phyloP scores from a whole-genome alignment of 805 yeast species.

The Blastobotrys americana region DNA sequence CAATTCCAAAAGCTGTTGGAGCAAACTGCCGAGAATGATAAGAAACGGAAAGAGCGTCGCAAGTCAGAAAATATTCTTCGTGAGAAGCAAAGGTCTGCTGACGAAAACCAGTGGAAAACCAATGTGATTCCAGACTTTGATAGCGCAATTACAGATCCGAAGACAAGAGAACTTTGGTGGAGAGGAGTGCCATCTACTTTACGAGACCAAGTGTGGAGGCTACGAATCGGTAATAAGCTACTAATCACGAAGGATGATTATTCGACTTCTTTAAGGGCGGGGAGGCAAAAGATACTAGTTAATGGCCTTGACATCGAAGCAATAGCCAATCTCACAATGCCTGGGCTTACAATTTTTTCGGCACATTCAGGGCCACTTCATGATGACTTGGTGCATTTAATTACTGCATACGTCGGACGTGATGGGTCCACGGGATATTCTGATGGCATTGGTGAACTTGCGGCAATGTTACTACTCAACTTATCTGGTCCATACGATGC shows the following conservation, averaged over 20 bases:
- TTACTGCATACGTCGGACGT: slow-evolving; percentile 30
- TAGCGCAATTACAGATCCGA: slow-evolving; percentile 31
- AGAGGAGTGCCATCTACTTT: slow-evolving; percentile 44
- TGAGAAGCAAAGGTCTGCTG: slow-evolving; percentile 22
- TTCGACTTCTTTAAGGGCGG: slow-evolving; percentile 1
- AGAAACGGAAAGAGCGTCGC: slow-evolving; percentile 27
- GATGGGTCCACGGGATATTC: slow-evolving; percentile 24
- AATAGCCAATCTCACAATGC: slow-evolving; percentile 31
- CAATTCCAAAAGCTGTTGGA: slow-evolving; percentile 42
- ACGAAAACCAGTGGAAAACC: slow-evolving; percentile 35
- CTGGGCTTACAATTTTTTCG: slow-evolving; percentile 36
- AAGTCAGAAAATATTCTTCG: slow-evolving; percentile 18
- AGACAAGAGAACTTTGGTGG: slow-evolving; percentile 54
- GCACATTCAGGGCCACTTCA: slow-evolving; percentile 27
- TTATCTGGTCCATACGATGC: slow-evolving; percentile 33
- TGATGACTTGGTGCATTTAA: slow-evolving; percentile 30
- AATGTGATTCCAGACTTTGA: slow-evolving; percentile 35
- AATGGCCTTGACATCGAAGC: slow-evolving; percentile 5
- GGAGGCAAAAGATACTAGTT: slow-evolving; percentile 1
- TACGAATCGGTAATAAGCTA: slow-evolving; percentile 35
- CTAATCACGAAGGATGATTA: slow-evolving; percentile 17
- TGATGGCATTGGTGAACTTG: slow-evolving; percentile 35
- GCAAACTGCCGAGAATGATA: slow-evolving; percentile 31
- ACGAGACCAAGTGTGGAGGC: slow-evolving; percentile 47
- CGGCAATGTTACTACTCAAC: slow-evolving; percentile 37